Base-by-base conservation (phyloP, 1,139 yeast genomes). In the Pichia sp. region DNA sequence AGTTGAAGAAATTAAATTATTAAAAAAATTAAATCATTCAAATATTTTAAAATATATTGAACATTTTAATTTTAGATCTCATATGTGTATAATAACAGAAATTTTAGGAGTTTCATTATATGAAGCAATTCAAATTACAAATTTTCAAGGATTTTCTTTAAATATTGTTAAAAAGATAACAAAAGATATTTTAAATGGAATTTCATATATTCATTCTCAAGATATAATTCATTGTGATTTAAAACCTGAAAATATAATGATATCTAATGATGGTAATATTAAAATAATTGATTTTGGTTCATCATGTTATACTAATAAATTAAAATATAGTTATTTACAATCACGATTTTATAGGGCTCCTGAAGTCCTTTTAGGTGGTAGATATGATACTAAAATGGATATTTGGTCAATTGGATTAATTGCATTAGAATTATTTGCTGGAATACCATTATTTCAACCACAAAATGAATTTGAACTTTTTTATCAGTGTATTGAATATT, bases 361-460 rank as follows among this genome's bases (percentile, higher is more conserved):
- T 0, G 96, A 88, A 62, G 89, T 88, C 4, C 70, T 86, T 39
- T 60, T 87, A n/a, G 96, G 96, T 2, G 81, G 88, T 51, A 74
- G 79, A 34, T 88, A 88, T 63, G 73, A 78, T 49, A 71, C 75
- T 32, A 78, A 78, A 57, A 85, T 86, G 48, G 95, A 86, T 62
- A 76, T 86, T 53, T 86, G 95, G 95, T 83, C 92, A 5, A 66
- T 83, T 53, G 92, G 86, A 0, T 77, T 90, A 49, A 77, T 86
- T 39, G 64, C 83, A 25, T 78, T 81, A 1, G 95, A 86, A 61
- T 63, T 86, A 44, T 74, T 72, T 47, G 73, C 79, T 0, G 95
- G 95, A 0, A 62, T 65, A 34, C 92, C 95, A 0, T 60, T 86
- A 31, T 76, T 86, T 52, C 83, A 86, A 38, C 90, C 89, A 0